Conservation (phyloP, 176 grass and related monocot genomes). For the Coix lacrymajobi region DNA sequence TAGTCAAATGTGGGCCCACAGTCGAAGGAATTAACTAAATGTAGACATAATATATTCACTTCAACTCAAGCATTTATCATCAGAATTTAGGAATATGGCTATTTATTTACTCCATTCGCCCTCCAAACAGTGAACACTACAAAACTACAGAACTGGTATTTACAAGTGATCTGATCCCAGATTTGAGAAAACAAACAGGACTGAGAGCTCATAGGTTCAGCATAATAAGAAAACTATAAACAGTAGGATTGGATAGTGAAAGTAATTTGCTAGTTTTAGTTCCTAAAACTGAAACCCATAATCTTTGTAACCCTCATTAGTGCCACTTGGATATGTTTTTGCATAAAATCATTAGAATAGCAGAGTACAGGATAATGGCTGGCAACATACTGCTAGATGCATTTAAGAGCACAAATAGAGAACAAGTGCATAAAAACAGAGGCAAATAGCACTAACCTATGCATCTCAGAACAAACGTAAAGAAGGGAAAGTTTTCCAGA, state of each 20-base stretch:
- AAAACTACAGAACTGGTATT: neutral
- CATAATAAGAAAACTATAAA: neutral
- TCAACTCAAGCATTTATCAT: neutral
- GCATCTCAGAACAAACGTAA: slow-evolving; percentile 80
- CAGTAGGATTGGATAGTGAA: neutral
- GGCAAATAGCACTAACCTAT: slow-evolving; percentile 61
- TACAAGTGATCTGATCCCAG: neutral
- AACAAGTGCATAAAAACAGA: slow-evolving; percentile 1
- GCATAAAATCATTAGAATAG: neutral
- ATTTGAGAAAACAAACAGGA: neutral
- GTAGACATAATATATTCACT: neutral
- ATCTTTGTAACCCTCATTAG: neutral
- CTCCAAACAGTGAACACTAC: neutral
- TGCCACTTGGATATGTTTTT: neutral
- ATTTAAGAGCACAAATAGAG: neutral
- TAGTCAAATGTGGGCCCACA: slow-evolving; percentile 10
- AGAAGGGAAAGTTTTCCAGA: slow-evolving; percentile 97
- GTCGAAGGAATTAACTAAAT: neutral
- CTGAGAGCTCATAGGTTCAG: neutral
- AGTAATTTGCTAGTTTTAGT: neutral
- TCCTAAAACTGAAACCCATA: neutral
- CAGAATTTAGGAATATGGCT: neutral
- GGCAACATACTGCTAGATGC: neutral
- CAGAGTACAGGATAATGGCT: slow-evolving; percentile 7
- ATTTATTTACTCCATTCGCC: neutral